Evolutionary conservation across 1,284 basidiomycete genomes (phyloP), one percentile per base, ranked within the genome.

Genomic region (Earliella scabrosa): DNA sequence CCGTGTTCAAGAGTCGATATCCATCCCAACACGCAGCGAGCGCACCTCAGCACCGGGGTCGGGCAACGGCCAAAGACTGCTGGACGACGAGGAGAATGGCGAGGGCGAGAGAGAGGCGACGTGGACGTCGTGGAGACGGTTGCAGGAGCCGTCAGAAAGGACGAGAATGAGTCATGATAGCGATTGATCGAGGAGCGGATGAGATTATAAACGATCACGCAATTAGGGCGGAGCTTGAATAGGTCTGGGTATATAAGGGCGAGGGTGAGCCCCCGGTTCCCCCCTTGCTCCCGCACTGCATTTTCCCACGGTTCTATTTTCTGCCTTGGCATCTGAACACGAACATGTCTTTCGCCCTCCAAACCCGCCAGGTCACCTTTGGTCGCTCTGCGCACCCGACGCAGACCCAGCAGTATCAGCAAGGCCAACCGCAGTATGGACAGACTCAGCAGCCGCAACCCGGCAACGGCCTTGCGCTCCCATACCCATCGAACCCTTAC

Each of bases 291-390:
- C 61, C 61, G 52, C 60, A 43, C 52, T 38, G 56, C 58, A 58
- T 61, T 68, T 69, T 71, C 71, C 68, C 71, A 72, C 72, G 68
- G 66, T 66, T 63, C 40, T 54, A 56, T 54, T 34, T 60, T 58
- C 62, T 21, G 26, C n/a, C 58, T 59, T 55, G 55, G 56, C 44
- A 21, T 18, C 32, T 31, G 14, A 18, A 36, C 10, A 49, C 50
- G 57, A 69, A 57, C 56, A 89, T 87, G 83, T 88, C 87, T 61
- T 88, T 87, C 67, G 82, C 85, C 36, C 78, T 91, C 56, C 88
- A 88, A 59, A 82, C 89, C 59, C 89, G 89, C 67, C 88, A 87
- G 67, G 81, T 91, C 64, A 89, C 83, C 45, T 90, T 91, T 71
- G 87, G 85, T 58, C 82, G 88, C 58, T 75, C 86, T 45, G 83